Evolutionary conservation across 139 green algal species (phyloP), one percentile per base, ranked within the genome.

Genomic region (Chlamydomonas incerta): DNA sequence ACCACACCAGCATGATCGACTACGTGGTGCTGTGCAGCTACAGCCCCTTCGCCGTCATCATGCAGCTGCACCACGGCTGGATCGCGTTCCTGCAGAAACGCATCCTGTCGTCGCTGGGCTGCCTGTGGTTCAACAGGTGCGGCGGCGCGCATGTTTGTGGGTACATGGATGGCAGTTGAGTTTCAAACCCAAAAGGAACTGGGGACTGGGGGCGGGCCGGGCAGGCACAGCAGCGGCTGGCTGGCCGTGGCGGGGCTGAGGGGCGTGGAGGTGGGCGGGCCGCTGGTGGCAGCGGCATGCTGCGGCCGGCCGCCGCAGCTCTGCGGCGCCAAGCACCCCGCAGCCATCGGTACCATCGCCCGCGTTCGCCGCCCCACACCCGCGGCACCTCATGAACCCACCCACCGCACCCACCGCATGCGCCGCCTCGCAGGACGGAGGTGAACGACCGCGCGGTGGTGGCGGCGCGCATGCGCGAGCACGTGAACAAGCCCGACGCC

Each of bases 1-100:
- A 99, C 93, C 98, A 99, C 93, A 99, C 97, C 4, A 96, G 88
- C 68, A 99, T 99, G 97, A 99, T 99, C 83, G 98, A 99, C 91
- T 99, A 98, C 90, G 95, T 96, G 75, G 93, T 99, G 55, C 89
- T 99, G 57, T 95, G 93, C 79, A 92, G 95, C 63, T 95, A 98
- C 90, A 95, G 88, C 18, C 93, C 95, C 50, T 99, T 99, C 90
- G 95, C 95, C 3, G 94, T 96, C 72, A 98, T 98, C 90, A 97
- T 98, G 97, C 97, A 96, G 89, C 90, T 95, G 84, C 93, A 96
- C 62, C 33, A 34, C 4, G 93, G 94, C 34, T 96, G 88, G 90
- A 90, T 99, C 31, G 93, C 95, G 0, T 94, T 98, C 63, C 71
- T 99, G 52, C 97, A 99, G 92, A 98, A 90, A 11, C 85, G 85